phyloP scores from a whole-genome alignment of 371 early-diverging fungal species.

The Zychaea mexicana region DNA sequence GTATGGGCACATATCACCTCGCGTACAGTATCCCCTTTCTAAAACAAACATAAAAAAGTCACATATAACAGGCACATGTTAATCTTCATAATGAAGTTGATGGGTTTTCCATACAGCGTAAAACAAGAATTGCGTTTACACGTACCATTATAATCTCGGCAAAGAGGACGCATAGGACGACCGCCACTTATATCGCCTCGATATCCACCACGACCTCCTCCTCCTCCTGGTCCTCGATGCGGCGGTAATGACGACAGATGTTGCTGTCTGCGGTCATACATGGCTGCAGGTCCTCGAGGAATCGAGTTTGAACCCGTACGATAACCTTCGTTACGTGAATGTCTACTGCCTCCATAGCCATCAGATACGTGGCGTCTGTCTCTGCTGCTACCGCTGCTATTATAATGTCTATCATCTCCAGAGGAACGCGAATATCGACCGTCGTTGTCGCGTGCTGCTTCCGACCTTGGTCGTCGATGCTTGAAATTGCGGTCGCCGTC shows the following conservation, averaged over 20 bases:
- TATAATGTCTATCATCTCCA: constrained; percentile 13
- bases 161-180: constrained; percentile 43
- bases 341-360: constrained; percentile 15
- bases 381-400: too few relatives aligned
- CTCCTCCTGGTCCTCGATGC: constrained; percentile 9
- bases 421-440: constrained; percentile 7
- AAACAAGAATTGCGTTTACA: not conserved
- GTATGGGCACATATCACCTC: constrained; percentile 81
- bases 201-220: constrained; percentile 32
- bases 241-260: constrained; percentile 5
- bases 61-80: not conserved
- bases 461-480: constrained; percentile 63
- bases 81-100: not conserved
- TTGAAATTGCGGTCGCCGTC: constrained; percentile 78
- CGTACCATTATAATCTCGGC: constrained; percentile 79
- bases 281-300: constrained; percentile 24
- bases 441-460: constrained; percentile 42
- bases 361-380: constrained; percentile 30
- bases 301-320: constrained; percentile 13
- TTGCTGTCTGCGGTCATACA: constrained; percentile 20
- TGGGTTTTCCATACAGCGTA: not conserved
- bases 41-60: not conserved
- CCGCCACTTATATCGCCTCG: constrained; percentile 35
- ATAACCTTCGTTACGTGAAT: constrained; percentile 16
- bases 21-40: constrained; percentile 78